Evolutionary conservation across 2,329 filamentous ascomycete genomes (phyloP).

Genomic region (Diaporthe caulivora): DNA sequence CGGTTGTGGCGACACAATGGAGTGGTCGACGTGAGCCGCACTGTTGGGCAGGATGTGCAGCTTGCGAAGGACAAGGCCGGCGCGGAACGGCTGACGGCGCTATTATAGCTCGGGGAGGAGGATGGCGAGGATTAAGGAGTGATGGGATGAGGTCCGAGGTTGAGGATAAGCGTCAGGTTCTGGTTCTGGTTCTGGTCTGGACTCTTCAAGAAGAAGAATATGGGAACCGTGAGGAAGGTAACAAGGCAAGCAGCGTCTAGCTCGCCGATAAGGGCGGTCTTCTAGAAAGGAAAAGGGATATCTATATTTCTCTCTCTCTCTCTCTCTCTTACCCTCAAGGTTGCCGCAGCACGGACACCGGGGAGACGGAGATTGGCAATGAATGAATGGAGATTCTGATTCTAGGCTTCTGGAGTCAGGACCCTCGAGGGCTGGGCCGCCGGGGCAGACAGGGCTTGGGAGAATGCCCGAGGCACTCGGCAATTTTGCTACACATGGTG

Average conservation of each 20-base stretch:
- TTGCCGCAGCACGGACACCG: constrained; percentile 22
- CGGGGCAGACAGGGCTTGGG: constrained; percentile 9
- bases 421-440: neutral
- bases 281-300: constrained; percentile 20
- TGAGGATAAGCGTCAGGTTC: too few species aligned
- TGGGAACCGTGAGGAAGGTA: neutral
- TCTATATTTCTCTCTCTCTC: constrained; percentile 22
- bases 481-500: neutral
- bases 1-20: constrained; percentile 2
- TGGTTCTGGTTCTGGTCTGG: neutral
- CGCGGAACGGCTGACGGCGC: constrained; percentile 27
- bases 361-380: constrained; percentile 30
- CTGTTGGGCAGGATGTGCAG: constrained; percentile 10
- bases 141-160: neutral
- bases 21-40: neutral
- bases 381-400: constrained; percentile 21
- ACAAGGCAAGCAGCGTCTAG: neutral
- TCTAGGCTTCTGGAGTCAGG: constrained; percentile 23
- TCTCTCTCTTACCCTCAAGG: constrained; percentile 12
- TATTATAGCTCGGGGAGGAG: constrained; percentile 27
- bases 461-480: constrained; percentile 29
- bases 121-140: constrained; percentile 7
- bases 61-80: constrained; percentile 20
- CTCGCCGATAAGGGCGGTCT: neutral
- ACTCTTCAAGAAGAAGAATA: neutral